Percentiles rank a stretch among this genome's conserved stretches.
Evolutionary conservation across 805 yeast genomes (phyloP).

Genomic region (Pichia gijzeniarum): DNA sequence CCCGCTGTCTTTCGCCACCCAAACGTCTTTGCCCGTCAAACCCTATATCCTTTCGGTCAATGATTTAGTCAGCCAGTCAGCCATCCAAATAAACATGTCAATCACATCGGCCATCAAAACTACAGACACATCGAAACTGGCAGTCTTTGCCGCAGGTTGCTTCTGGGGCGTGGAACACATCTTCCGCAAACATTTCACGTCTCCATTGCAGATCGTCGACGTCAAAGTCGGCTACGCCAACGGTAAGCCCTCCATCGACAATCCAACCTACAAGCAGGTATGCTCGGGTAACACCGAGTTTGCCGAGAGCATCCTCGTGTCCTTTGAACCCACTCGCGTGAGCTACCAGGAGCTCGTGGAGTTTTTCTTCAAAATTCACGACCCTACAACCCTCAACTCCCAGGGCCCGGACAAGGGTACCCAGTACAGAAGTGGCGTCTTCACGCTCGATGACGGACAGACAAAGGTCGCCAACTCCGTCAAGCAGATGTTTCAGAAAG

Average conservation of each 20-base stretch:
- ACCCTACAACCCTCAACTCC: constrained; percentile 75
- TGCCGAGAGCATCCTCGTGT: constrained; percentile 80
- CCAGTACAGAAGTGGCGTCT: constrained; percentile 84
- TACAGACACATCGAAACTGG: constrained; percentile 38
- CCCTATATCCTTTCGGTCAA: too few relatives aligned
- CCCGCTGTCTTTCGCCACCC: too few relatives aligned
- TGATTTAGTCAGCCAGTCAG: too few relatives aligned
- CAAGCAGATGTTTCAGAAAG: constrained; percentile 53
- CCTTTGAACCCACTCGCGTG: constrained; percentile 68
- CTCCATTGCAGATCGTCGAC: constrained; percentile 57
- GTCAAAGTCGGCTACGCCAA: constrained; percentile 88
- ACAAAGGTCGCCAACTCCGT: constrained; percentile 32
- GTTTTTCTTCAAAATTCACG: constrained; percentile 88
- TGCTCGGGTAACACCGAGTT: constrained; percentile 69
- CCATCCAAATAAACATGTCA: too few relatives aligned
- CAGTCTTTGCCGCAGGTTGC: constrained; percentile 61
- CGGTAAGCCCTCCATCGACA: constrained; percentile 39
- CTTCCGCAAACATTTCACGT: constrained; percentile 55
- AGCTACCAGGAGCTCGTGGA: constrained; percentile 58
- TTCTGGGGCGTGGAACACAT: constrained; percentile 90
- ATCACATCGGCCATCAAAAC: constrained; percentile 12
- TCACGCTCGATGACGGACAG: constrained; percentile 52
- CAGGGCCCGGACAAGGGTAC: constrained; percentile 91
- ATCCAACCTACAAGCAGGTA: constrained; percentile 65
- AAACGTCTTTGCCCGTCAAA: too few relatives aligned